Conservation (phyloP, 805 yeast species). For the Yarrowia alimentaria region DNA sequence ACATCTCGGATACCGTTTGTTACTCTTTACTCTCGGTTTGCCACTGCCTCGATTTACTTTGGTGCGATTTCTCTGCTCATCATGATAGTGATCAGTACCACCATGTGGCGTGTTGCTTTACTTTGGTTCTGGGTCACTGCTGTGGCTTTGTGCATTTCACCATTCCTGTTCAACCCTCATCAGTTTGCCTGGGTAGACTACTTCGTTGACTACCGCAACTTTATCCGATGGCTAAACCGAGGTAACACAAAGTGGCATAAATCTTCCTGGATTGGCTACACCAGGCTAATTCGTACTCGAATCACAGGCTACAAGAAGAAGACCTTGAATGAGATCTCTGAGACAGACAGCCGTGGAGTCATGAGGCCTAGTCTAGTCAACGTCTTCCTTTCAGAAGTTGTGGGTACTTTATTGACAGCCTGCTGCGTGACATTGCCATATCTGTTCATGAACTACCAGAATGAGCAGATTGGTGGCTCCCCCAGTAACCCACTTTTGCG, state of each 20-base stretch:
- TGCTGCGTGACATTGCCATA: conserved; percentile 59
- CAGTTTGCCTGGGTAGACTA: conserved; percentile 88
- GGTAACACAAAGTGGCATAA: conserved; percentile 57
- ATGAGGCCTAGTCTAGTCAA: conserved; percentile 66
- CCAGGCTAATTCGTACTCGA: conserved; percentile 66
- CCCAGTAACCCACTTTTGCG: conserved; percentile 55
- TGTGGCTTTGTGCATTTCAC: conserved; percentile 78
- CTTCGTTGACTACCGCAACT: conserved; percentile 84
- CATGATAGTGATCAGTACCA: conserved; percentile 55
- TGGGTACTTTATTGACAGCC: conserved; percentile 59
- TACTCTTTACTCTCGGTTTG: conserved; percentile 64
- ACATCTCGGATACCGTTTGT: conserved; percentile 67
- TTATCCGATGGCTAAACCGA: conserved; percentile 68
- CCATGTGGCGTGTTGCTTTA: conserved; percentile 78
- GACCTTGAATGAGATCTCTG: conserved; percentile 54
- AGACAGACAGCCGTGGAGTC: conserved; percentile 39
- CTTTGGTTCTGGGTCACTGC: conserved; percentile 94
- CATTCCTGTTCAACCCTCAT: conserved; percentile 89
- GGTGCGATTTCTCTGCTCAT: conserved; percentile 55
- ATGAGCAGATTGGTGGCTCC: conserved; percentile 25
- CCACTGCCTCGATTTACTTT: conserved; percentile 64
- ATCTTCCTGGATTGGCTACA: conserved; percentile 68
- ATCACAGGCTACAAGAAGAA: conserved; percentile 79
- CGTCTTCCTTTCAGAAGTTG: conserved; percentile 63
- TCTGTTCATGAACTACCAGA: conserved; percentile 55